Evolutionary conservation across 129 eudicot genomes (phyloP).

Genomic region (Silybum marianum): DNA sequence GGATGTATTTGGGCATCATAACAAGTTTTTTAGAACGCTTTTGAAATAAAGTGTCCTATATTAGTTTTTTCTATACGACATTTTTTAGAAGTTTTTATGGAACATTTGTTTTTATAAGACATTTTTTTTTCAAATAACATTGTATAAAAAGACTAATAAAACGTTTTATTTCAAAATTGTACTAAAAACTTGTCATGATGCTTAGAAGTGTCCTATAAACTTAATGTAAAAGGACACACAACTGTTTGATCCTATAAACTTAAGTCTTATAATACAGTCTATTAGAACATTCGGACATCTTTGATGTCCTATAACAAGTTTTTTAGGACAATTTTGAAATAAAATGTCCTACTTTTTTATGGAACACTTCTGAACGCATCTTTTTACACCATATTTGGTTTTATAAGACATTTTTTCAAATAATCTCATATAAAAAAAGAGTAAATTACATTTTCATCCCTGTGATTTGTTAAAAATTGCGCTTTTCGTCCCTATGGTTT

Average conservation of each 20-base stretch:
- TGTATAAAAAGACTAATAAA: too few relatives aligned
- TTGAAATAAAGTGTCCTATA: neutral
- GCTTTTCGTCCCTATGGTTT: too few relatives aligned
- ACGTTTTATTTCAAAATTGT: too few relatives aligned
- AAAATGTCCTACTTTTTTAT: too few relatives aligned
- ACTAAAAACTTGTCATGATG: neutral
- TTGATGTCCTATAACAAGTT: neutral
- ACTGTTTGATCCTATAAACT: neutral
- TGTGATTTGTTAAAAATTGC: too few relatives aligned
- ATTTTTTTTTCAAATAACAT: too few relatives aligned
- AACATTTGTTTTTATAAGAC: neutral
- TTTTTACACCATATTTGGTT: too few relatives aligned
- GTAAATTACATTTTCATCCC: too few relatives aligned
- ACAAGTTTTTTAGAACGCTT: neutral
- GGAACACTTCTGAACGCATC: too few relatives aligned
- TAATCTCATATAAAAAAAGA: too few relatives aligned
- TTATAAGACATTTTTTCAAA: too few relatives aligned
- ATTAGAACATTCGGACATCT: neutral
- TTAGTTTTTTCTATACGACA: neutral
- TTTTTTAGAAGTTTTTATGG: neutral
- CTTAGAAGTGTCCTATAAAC: neutral
- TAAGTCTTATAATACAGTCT: neutral
- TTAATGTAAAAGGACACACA: neutral
- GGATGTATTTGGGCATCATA: neutral
- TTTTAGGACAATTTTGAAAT: too few relatives aligned